Evolutionary conservation across 2,329 filamentous ascomycete genomes (phyloP), one percentile per base, ranked within the genome.

Genomic region (Calonectria crousiana): DNA sequence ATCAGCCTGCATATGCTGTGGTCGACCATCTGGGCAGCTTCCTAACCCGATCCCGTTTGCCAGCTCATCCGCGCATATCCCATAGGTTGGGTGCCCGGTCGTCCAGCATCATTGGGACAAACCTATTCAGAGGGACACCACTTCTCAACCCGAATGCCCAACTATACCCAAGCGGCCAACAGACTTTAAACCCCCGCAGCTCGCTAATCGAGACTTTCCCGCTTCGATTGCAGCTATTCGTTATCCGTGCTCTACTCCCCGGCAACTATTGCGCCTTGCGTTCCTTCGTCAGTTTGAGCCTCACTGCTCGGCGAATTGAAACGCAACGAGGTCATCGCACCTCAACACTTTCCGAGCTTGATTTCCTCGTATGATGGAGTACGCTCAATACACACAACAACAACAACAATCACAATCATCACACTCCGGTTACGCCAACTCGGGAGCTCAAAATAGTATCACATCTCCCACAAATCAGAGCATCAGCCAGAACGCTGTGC

Each of bases 391-490:
- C 83, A 91, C 93, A 82, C 92, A 91, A 85, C 90, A 75, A 67
- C 73, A n/a, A n/a, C n/a, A 80, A 51, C 76, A 92, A 85, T 88
- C 91, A 84, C 92, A 93, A 85, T 91, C 91, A 83, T 88, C 91
- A 74, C 92, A 93, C 84, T 88, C 89, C 79, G 89, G 91, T 81
- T 94, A 94, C 85, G 89, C 92, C 79, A 91, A 89, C 81, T 89
- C 91, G 60, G 85, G 84, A 76, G 80, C 86, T 79, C 86, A 84
- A 78, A 91, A 86, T 86, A 91, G 83, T 86, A 94, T 95, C 86
- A 92, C 93, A 44, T 95, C 94, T 36, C 93, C 94, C 62, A 92
- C 93, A 78, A 94, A 92, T 82, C 90, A 92, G 80, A 92, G 91
- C 83, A 89, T 93, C 81, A 91, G 93, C 78, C 89, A 92, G 80